Percentiles rank a stretch among this genome's conserved stretches.
Evolutionary conservation across 305 asterid genomes (phyloP).

Genomic region (Plantago lanceolata): DNA sequence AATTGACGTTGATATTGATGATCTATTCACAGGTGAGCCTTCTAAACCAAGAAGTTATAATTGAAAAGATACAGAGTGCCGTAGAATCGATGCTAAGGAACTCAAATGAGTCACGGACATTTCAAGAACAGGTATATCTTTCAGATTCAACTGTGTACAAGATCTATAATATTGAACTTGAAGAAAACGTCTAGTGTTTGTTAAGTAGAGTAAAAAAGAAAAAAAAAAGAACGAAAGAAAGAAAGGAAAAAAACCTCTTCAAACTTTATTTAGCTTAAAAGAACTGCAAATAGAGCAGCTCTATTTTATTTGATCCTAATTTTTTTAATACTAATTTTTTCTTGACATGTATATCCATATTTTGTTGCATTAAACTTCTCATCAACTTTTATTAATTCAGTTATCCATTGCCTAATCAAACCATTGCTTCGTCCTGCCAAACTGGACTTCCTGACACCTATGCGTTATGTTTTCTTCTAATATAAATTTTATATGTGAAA

Average conservation of each 20-base stretch:
- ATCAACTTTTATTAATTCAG: too few species aligned
- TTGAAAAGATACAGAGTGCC: constrained; percentile 79
- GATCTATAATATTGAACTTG: too few species aligned
- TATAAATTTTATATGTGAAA: too few species aligned
- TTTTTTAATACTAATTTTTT: neutral
- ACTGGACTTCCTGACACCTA: too few species aligned
- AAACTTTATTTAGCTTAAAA: neutral
- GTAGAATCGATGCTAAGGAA: constrained; percentile 75
- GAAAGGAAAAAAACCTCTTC: too few species aligned
- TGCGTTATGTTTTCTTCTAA: too few species aligned
- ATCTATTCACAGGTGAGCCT: constrained; percentile 71
- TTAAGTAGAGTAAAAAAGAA: neutral
- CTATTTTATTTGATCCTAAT: neutral
- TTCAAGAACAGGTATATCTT: constrained; percentile 79
- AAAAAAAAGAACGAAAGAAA: neutral
- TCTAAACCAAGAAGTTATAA: constrained; percentile 78
- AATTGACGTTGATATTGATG: constrained; percentile 20
- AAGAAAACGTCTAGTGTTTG: neutral
- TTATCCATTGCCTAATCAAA: too few species aligned
- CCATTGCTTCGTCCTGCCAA: too few species aligned
- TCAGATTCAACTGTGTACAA: constrained; percentile 3
- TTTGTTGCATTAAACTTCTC: too few species aligned
- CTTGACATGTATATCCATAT: neutral
- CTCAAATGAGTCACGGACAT: constrained; percentile 77
- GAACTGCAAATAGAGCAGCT: neutral